Evolutionary conservation across 2,329 filamentous ascomycete genomes (phyloP), one percentile per base, ranked within the genome.

Genomic region (Aspergillus candidus): DNA sequence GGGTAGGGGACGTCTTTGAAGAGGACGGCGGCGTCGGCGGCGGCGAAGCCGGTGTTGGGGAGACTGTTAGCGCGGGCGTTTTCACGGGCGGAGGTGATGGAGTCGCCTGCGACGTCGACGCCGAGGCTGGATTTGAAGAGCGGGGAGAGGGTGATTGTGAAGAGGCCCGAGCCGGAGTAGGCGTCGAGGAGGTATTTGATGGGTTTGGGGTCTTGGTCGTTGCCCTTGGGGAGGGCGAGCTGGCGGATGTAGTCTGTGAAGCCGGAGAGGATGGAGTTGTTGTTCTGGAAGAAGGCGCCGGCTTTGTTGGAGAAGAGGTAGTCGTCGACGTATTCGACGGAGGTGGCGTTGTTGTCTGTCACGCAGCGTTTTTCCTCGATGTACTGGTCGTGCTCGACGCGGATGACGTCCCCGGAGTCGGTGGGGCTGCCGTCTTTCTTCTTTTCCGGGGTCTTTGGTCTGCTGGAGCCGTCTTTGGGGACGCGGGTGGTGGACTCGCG

Each of bases 201-300:
- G 35, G 66, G 66, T 49, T 66, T 59, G 46, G 67, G 22, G 47
- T 56, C 58, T 43, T 61, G 40, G 42, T 57, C 53, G 37, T 57
- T 45, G 55, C 56, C 40, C 63, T 56, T 30, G 58, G 82, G 83
- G 2, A 90, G 74, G 59, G 91, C 86, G 66, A 85, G 79, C 32
- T 85, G 76, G 50, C 88, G 86, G 63, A 97, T 87, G 72, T 94
- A 95, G 53, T 81, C 77, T 11, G 89, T 94, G 69, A 97, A 94
- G 12, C 74, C 71, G 27, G 87, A 82, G 17, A 98, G 83, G 68
- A 98, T 97, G 43, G 89, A 94, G 74, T 97, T 97, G 78, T 98
- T 98, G 76, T 98, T 98, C 64, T 98, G 93, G 79, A 98, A 98
- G 73, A 98, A 98, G 41, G 88, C 82, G 47, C 90, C 90, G 10